Evolutionary conservation across 768 basidiomycete genomes (phyloP), one percentile per base, ranked within the genome.

Genomic region (Amanita subjunquillea): DNA sequence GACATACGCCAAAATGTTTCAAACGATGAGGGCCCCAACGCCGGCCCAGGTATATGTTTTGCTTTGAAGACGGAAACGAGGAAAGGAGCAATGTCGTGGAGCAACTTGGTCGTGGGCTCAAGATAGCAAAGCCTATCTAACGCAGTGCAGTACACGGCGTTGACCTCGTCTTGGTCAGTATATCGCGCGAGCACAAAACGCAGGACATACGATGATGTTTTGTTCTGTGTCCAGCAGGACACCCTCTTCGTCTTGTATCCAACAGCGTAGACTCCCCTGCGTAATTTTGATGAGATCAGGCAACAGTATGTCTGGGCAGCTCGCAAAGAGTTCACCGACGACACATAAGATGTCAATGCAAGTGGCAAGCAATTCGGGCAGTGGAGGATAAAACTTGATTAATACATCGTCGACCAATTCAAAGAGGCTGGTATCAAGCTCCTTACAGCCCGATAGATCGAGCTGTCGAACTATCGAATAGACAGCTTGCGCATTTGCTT

Each of bases 1-100:
- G 77, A 78, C 37, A 64, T 63, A n/a, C 69, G 69, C 83, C 83
- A 85, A 60, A 79, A 85, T 2, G 62, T 65, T 56, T 72, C 69
- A 54, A 85, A 85, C 1, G 75, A 72, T 5, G 74, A 58, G 0
- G 79, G 75, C 0, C 78, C 82, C 17, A 71, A 64, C 7, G 76
- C 73, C 2, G 75, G 76, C 3, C 63, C 54, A 0, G 75, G 72
- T 27, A 76, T 69, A 22, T 69, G 74, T 3, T 65, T 53, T 27
- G 62, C 59, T 30, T 59, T 65, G 57, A 84, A 83, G 0, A 74
- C 74, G 2, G 80, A 75, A 12, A 66, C 62, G 2, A 85, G 63
- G 55, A 83, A 76, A 20, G 61, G 63, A 6, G 77, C 70, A 17
- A 77, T 61, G 2, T 62, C 57, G 10, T 68, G 54, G 3, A 85